A percentile compares a stretch with the other conserved stretches of the same genome.
phyloP scores from a whole-genome alignment of 2,329 filamentous ascomycete species.

The Daldinia sp. region DNA sequence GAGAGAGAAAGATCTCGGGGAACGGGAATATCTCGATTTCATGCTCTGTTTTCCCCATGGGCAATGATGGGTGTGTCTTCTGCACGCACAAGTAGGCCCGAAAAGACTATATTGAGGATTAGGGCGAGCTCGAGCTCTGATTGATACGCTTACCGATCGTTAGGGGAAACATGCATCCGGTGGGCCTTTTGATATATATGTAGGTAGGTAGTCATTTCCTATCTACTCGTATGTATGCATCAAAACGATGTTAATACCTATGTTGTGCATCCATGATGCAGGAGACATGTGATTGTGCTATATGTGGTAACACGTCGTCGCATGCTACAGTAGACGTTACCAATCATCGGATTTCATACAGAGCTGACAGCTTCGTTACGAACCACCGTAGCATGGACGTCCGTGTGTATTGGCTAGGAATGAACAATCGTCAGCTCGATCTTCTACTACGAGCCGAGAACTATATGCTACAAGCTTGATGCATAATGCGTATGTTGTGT shows the following conservation, averaged over 20 bases:
- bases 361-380: conserved; percentile 1
- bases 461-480: conserved; percentile 15
- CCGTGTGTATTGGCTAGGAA: conserved; percentile 21
- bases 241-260: conserved; percentile 3
- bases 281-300: conserved; percentile 25
- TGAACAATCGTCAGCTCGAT: conserved; percentile 10
- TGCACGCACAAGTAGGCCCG: conserved; percentile 26
- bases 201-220: too few relatives aligned
- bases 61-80: neutral
- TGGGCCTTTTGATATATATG: conserved; percentile 7
- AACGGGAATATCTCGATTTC: conserved; percentile 5
- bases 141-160: conserved; percentile 21
- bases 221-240: conserved; percentile 6
- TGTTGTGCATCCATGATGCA: conserved; percentile 21
- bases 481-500: conserved; percentile 27
- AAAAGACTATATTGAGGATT: conserved; percentile 24
- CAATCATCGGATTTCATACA: neutral
- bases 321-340: conserved; percentile 14
- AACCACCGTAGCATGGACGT: conserved; percentile 4
- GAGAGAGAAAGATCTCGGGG: conserved; percentile 11
- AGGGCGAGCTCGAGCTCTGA: conserved; percentile 14
- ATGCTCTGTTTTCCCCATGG: conserved; percentile 26
- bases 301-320: conserved; percentile 19
- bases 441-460: conserved; percentile 12
- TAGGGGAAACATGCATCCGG: conserved; percentile 9